Percentiles rank a stretch among this genome's conserved stretches.
Conservation (phyloP, 2,329 filamentous ascomycete species). For the Curvularia hawaiiensis region DNA sequence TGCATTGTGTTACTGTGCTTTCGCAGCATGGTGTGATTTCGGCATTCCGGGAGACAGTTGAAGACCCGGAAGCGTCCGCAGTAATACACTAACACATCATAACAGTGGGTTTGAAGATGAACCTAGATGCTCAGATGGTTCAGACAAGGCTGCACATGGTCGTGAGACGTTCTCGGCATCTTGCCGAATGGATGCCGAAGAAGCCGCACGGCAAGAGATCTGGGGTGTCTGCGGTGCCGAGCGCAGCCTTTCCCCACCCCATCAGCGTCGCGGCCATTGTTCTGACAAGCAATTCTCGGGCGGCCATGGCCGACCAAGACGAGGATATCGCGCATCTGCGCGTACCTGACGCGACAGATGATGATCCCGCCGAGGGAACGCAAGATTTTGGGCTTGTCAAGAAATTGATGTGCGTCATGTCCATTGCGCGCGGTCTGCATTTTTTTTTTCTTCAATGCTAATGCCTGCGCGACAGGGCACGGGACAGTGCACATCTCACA, state of each 20-base stretch:
- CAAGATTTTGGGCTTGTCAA: slow-evolving; percentile 84
- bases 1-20: background rate
- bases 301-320: slow-evolving; percentile 44
- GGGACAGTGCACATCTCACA: slow-evolving; percentile 51
- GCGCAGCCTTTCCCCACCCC: slow-evolving; percentile 5
- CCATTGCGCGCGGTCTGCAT: background rate
- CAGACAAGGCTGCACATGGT: background rate
- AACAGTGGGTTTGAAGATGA: slow-evolving; percentile 10
- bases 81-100: background rate
- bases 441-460: slow-evolving; percentile 5
- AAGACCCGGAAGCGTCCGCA: background rate
- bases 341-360: slow-evolving; percentile 30
- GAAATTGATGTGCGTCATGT: slow-evolving; percentile 56
- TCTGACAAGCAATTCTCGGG: slow-evolving; percentile 3
- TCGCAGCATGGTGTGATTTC: slow-evolving; percentile 3
- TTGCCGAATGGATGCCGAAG: slow-evolving; percentile 1
- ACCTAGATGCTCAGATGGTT: background rate
- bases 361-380: slow-evolving; percentile 74
- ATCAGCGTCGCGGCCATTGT: background rate
- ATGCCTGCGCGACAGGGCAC: slow-evolving; percentile 21
- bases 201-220: slow-evolving; percentile 3
- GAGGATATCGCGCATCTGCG: slow-evolving; percentile 40
- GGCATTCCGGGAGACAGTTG: background rate
- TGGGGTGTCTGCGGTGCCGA: background rate
- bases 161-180: background rate